phyloP scores from a whole-genome alignment of 2,329 filamentous ascomycete genomes.

The Alternaria infectoria region DNA sequence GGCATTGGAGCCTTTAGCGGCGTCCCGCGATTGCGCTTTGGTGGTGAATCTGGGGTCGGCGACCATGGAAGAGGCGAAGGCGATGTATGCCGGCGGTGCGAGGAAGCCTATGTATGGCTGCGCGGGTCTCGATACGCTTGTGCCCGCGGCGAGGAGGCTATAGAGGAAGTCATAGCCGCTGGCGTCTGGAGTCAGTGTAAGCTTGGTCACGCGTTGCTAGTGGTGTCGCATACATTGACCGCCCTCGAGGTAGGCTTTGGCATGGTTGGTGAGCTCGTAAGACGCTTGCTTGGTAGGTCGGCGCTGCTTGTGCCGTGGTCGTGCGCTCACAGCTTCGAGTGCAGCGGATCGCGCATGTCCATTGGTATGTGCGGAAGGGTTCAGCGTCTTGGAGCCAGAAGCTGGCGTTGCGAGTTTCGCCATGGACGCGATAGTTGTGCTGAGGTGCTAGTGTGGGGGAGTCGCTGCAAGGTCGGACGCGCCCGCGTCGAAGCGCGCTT shows the following conservation, averaged over 20 bases:
- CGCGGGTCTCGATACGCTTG: conserved; percentile 42
- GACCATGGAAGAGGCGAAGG: conserved; percentile 79
- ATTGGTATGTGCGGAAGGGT: background rate
- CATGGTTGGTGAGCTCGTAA: conserved; percentile 46
- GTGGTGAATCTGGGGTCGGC: conserved; percentile 83
- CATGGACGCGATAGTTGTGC: conserved; percentile 1
- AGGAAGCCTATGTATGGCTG: conserved; percentile 60
- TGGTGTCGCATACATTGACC: conserved; percentile 33
- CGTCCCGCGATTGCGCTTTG: conserved; percentile 67
- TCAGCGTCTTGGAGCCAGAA: background rate
- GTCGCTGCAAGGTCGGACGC: background rate
- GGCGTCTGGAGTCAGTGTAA: conserved; percentile 28
- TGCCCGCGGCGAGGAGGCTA: conserved; percentile 40
- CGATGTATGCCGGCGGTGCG: conserved; percentile 75
- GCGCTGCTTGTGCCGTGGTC: conserved; percentile 34
- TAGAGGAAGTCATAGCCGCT: conserved; percentile 44
- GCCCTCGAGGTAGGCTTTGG: conserved; percentile 46
- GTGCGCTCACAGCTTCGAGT: conserved; percentile 29
- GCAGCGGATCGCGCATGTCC: conserved; percentile 13
- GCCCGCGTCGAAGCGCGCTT: background rate
- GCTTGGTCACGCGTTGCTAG: background rate
- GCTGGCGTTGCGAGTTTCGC: conserved; percentile 5
- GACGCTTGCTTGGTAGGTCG: conserved; percentile 41
- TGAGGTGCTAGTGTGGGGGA: background rate
- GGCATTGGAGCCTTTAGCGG: conserved; percentile 67